Evolutionary conservation across 139 green algal genomes (phyloP), one percentile per base, ranked within the genome.

Genomic region (Ettlia oleoabundans): DNA sequence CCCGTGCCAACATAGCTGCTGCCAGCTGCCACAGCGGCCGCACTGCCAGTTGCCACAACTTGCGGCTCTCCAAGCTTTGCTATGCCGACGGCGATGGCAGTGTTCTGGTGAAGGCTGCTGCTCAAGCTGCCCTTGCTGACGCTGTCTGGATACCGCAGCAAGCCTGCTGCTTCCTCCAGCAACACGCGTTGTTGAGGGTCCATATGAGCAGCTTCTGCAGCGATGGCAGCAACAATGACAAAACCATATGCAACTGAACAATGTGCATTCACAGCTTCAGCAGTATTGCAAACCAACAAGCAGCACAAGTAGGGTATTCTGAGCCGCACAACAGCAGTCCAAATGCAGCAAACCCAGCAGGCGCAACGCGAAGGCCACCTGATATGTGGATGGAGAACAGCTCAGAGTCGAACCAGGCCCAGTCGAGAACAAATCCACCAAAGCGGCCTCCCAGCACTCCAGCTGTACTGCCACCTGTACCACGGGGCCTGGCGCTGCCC

Each of bases 141-240:
- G 55, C 52, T 24, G 66, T 83, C 77, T 22, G 65, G 51, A 22
- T 28, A 28, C 9, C n/a, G 65, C 53, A 67, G 62, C 40, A 64
- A 21, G 8, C 28, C 66, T 0, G 55, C 67, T 7, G 64, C 51
- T 26, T 85, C 78, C 41, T 92, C 80, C 71, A 96, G 83, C 64
- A 97, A 82, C 58, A 96, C 40, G 1, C 94, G 88, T 86, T 97
- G 93, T 81, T 97, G 94, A 2, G 93, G 91, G 84, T 97, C 93
- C 89, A 97, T 92, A 8, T 88, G 82, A 3, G 76, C 78, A 0
- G 93, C 86, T 76, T 97, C 94, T 32, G 87, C 69, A 15, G 77
- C 76, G 0, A n/a, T n/a, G n/a, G n/a, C n/a, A n/a, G n/a, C n/a
- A n/a, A n/a, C n/a, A n/a, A n/a, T n/a, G n/a, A n/a, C n/a, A n/a